Conservation (phyloP, 2,329 filamentous ascomycete species). For the Teratosphaeria pseudoeucalypti region DNA sequence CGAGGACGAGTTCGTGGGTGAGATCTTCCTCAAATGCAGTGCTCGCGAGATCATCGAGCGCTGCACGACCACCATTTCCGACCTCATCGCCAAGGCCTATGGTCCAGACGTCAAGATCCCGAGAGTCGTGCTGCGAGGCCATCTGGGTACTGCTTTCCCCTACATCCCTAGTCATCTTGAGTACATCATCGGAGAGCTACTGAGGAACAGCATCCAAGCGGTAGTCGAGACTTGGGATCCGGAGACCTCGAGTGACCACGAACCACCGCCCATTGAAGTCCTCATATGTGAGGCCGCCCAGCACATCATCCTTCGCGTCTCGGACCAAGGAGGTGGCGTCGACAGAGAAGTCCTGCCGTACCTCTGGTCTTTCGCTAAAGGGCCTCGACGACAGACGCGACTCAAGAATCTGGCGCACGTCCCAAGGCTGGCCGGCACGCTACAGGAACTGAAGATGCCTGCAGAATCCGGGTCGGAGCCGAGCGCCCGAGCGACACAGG, state of each 20-base stretch:
- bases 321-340: constrained; percentile 88
- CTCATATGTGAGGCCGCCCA: constrained; percentile 89
- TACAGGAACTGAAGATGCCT: constrained; percentile 50
- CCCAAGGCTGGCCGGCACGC: constrained; percentile 82
- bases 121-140: constrained; percentile 71
- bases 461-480: background rate
- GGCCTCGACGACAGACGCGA: constrained; percentile 64
- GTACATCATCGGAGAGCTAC: constrained; percentile 90
- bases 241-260: background rate
- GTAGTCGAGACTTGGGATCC: constrained; percentile 60
- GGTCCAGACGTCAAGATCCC: constrained; percentile 62
- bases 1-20: constrained; percentile 80
- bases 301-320: constrained; percentile 92
- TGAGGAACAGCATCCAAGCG: constrained; percentile 90
- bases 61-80: constrained; percentile 65
- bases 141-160: constrained; percentile 82
- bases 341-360: constrained; percentile 75
- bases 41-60: constrained; percentile 79
- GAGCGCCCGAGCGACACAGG: constrained; percentile 7
- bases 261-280: constrained; percentile 77
- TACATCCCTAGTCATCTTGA: constrained; percentile 94
- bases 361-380: constrained; percentile 95
- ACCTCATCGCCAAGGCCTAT: constrained; percentile 65
- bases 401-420: constrained; percentile 80
- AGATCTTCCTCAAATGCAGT: constrained; percentile 88